Percentiles rank a stretch among this genome's conserved stretches.
phyloP scores from a whole-genome alignment of 257 asterid species.

The Asclepias syriaca region DNA sequence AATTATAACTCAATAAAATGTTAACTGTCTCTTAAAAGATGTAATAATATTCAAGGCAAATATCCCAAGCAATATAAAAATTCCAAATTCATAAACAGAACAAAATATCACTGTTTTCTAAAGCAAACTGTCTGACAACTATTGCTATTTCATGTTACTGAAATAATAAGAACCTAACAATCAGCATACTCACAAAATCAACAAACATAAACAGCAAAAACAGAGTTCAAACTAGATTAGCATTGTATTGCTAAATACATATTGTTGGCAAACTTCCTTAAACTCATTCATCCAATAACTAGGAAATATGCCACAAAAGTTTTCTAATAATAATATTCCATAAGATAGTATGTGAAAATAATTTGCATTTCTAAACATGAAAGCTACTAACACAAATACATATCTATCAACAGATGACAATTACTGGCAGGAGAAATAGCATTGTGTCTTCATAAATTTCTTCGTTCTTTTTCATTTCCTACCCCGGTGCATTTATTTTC shows the following conservation, averaged over 20 bases:
- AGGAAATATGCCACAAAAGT: background rate
- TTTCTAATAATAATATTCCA: background rate
- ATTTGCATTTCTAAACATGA: background rate
- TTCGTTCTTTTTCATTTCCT: background rate
- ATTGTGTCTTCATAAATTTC: background rate
- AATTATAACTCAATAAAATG: conserved; percentile 1
- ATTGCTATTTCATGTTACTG: background rate
- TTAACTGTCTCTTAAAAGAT: background rate
- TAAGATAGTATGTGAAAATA: background rate
- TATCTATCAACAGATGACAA: background rate
- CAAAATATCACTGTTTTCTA: background rate
- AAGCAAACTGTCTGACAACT: background rate
- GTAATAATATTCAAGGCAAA: background rate
- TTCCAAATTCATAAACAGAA: background rate
- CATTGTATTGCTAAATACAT: too few relatives aligned
- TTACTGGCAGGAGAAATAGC: background rate
- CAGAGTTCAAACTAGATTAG: too few relatives aligned
- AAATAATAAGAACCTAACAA: too few relatives aligned
- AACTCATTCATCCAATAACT: background rate
- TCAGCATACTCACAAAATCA: too few relatives aligned
- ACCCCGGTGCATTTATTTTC: background rate
- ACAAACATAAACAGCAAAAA: too few relatives aligned
- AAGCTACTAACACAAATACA: background rate
- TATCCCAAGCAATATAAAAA: conserved; percentile 6
- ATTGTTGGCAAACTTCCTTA: background rate